phyloP scores from a whole-genome alignment of 805 yeast genomes.

The Cyberlindnera mycetangii region DNA sequence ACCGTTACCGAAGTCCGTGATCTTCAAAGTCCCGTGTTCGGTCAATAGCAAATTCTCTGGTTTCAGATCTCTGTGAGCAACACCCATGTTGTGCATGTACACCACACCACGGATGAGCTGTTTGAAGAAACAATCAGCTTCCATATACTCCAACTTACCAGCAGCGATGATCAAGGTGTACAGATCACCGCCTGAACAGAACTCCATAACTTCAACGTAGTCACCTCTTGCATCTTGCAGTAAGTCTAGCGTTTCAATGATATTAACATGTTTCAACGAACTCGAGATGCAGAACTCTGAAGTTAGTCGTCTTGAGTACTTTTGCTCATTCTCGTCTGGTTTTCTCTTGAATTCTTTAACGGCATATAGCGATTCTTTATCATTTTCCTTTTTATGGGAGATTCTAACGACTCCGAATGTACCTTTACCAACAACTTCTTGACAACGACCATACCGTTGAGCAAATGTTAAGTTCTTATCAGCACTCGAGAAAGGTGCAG shows the following conservation, averaged over 20 bases:
- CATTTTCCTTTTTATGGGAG: conserved; percentile 61
- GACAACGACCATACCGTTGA: conserved; percentile 91
- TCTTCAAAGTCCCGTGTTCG: conserved; percentile 67
- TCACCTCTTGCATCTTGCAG: conserved; percentile 80
- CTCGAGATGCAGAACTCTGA: conserved; percentile 82
- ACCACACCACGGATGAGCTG: conserved; percentile 80
- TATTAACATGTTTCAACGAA: conserved; percentile 72
- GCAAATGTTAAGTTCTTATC: conserved; percentile 49
- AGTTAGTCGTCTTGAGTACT: conserved; percentile 70
- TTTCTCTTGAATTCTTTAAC: conserved; percentile 80
- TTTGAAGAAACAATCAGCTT: conserved; percentile 88
- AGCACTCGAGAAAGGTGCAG: not conserved
- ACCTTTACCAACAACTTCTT: conserved; percentile 91
- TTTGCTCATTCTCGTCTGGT: conserved; percentile 58
- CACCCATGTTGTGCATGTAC: conserved; percentile 88
- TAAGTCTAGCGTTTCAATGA: conserved; percentile 72
- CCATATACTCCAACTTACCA: conserved; percentile 76
- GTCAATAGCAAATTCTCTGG: conserved; percentile 82
- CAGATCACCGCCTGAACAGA: conserved; percentile 78
- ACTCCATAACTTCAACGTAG: conserved; percentile 84
- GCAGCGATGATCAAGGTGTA: conserved; percentile 70
- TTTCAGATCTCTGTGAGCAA: conserved; percentile 85
- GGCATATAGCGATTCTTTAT: conserved; percentile 61
- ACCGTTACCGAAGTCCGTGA: conserved; percentile 85
- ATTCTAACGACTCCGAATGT: conserved; percentile 92